These are phyloP conservation scores for Sporobolomyces pararoseus DNA, from an alignment of 768 basidiomycete species.

Conservation along the genomic window DNA sequence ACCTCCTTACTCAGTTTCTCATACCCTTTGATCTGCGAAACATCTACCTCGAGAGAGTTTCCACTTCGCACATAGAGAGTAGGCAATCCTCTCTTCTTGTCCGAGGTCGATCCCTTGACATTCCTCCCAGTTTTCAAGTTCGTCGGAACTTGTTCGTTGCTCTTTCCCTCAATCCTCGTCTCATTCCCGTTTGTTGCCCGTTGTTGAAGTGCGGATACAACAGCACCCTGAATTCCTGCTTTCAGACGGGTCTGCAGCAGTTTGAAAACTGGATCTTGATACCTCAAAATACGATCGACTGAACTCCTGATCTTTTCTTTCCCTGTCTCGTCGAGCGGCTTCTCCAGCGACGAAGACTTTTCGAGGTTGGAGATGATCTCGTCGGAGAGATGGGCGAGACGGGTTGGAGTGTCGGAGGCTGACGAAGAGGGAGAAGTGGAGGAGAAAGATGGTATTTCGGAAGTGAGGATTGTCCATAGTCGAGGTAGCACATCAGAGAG, in stretches of 20 bases:
- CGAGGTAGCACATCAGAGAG: neutral
- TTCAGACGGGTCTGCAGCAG: too few relatives aligned
- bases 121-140: neutral
- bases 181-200: too few relatives aligned
- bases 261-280: constrained; percentile 27
- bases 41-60: neutral
- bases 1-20: neutral
- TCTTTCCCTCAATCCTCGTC: neutral
- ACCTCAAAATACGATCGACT: constrained; percentile 16
- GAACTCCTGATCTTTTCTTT: neutral
- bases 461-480: constrained; percentile 12
- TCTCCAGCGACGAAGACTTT: too few relatives aligned
- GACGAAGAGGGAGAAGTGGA: neutral
- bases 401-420: neutral
- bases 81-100: neutral
- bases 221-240: too few relatives aligned
- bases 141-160: neutral
- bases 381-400: constrained; percentile 21
- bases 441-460: neutral
- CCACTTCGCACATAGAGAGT: too few relatives aligned
- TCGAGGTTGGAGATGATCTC: constrained; percentile 18
- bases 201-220: too few relatives aligned
- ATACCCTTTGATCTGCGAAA: constrained; percentile 1
- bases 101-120: neutral
- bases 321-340: neutral